Percentiles rank a stretch among this genome's conserved stretches.
phyloP scores from a whole-genome alignment of 2,329 filamentous ascomycete species.

The Microcyclospora tardicrescens region DNA sequence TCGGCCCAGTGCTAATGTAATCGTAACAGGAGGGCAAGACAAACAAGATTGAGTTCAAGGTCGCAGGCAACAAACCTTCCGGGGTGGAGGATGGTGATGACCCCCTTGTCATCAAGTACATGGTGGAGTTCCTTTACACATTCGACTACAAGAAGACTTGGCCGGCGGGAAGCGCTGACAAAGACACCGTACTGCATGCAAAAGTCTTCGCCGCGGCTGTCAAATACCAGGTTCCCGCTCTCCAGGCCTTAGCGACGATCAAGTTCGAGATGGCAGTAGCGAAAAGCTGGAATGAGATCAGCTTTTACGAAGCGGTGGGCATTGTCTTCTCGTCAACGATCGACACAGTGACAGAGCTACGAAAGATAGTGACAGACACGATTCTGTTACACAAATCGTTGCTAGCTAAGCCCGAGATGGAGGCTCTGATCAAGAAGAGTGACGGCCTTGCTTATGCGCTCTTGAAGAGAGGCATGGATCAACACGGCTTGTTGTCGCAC shows the following conservation, averaged over 20 bases:
- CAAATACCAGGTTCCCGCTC: slow-evolving; percentile 28
- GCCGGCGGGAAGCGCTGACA: background rate
- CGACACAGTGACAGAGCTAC: slow-evolving; percentile 28
- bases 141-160: slow-evolving; percentile 8
- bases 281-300: slow-evolving; percentile 19
- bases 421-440: background rate
- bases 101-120: slow-evolving; percentile 10
- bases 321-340: slow-evolving; percentile 30
- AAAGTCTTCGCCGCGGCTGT: slow-evolving; percentile 33
- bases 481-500: too few species aligned
- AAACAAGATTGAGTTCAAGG: slow-evolving; percentile 7
- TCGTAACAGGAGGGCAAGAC: slow-evolving; percentile 4
- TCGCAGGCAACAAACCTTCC: slow-evolving; percentile 1
- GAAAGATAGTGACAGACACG: slow-evolving; percentile 5
- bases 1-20: background rate
- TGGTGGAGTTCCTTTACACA: slow-evolving; percentile 18
- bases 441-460: too few species aligned
- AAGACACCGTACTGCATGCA: slow-evolving; percentile 19
- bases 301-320: slow-evolving; percentile 28
- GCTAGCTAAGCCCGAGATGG: background rate
- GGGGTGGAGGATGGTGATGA: slow-evolving; percentile 7
- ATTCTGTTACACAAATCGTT: background rate
- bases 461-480: too few species aligned
- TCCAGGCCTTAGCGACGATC: slow-evolving; percentile 26
- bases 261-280: slow-evolving; percentile 27